These are phyloP conservation scores for Cryptosporidium tyzzeri DNA, from an alignment of 169 alveolate genomes.

Conservation along the genomic window DNA sequence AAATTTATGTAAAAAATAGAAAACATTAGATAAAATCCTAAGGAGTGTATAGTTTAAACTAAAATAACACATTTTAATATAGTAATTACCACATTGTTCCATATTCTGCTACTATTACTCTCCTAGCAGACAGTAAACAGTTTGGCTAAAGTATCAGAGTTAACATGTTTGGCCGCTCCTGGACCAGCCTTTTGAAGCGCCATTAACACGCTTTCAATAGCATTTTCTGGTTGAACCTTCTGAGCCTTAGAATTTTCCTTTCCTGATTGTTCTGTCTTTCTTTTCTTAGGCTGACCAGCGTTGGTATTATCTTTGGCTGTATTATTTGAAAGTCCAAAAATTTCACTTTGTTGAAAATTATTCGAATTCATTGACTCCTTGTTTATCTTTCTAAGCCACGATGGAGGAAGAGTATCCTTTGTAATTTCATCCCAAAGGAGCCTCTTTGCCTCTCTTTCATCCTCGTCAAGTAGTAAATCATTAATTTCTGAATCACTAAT, in stretches of 20 bases:
- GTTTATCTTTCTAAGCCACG: conserved; percentile 80
- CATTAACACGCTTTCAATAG: conserved; percentile 73
- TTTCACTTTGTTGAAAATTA: background rate
- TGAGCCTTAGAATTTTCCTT: conserved; percentile 30
- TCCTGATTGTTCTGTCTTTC: conserved; percentile 3
- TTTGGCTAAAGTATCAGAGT: conserved; percentile 71
- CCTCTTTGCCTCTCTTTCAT: conserved; percentile 84
- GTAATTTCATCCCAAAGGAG: conserved; percentile 90
- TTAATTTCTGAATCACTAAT: conserved; percentile 81
- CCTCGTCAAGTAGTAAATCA: conserved; percentile 83
- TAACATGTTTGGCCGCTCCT: conserved; percentile 70
- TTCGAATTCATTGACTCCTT: background rate
- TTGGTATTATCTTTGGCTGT: background rate
- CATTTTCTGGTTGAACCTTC: conserved; percentile 65
- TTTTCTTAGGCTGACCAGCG: background rate
- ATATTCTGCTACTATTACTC: background rate
- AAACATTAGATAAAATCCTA: background rate
- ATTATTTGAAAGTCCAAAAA: background rate
- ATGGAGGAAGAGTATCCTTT: conserved; percentile 84
- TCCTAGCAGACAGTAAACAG: conserved; percentile 51
- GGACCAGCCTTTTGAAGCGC: conserved; percentile 59
- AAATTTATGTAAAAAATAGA: background rate
- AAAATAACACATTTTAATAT: background rate
- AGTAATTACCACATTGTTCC: background rate
- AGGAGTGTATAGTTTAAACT: background rate